Evolutionary conservation across 2,329 filamentous ascomycete species (phyloP), one percentile per base, ranked within the genome.

Genomic region (Aureobasidium namibiae): DNA sequence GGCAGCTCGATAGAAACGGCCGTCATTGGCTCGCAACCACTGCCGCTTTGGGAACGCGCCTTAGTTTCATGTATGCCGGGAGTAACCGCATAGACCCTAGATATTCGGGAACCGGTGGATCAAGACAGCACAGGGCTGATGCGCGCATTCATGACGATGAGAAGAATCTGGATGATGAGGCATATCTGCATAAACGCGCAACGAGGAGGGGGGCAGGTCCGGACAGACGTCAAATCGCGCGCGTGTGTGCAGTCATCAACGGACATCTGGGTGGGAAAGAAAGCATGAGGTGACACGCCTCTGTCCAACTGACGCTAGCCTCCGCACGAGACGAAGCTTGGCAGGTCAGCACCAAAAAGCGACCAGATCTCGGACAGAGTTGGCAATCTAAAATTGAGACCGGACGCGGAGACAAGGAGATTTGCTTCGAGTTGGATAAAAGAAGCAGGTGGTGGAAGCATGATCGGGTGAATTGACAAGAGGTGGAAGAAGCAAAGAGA

Each of bases 1-100:
- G 54, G 54, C 54, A 57, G 33, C 54, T 57, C 33, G 42, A 57
- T 39, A 57, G 13, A 18, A 57, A 46, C 54, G 54, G 41, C 42
- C 14, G 4, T 48, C 21, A 57, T 57, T 57, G 41, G 54, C 42
- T 57, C 41, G 54, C 54, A 33, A 57, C 31, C 26, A 39, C 23
- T 46, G 16, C 54, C n/a, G 21, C 23, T 57, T 56, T 36, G 29
- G 52, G 52, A 34, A 56, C 1, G 26, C 18, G 16, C 18, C 36
- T 23, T 56, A 45, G 52, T 34, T 56, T 56, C 52, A 44, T 26
- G 39, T 31, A 41, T 36, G 26, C 39, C 52, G 52, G 52, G 52
- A 56, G 52, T 45, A 56, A 23, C 52, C 52, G 52, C 42, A 16
- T n/a, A 11, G 48, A 52, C 34, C 48, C 48, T 52, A 33, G 23